Evolutionary conservation across 306 rosid species (phyloP).

Genomic region (Psophocarpus tetragonolobus): DNA sequence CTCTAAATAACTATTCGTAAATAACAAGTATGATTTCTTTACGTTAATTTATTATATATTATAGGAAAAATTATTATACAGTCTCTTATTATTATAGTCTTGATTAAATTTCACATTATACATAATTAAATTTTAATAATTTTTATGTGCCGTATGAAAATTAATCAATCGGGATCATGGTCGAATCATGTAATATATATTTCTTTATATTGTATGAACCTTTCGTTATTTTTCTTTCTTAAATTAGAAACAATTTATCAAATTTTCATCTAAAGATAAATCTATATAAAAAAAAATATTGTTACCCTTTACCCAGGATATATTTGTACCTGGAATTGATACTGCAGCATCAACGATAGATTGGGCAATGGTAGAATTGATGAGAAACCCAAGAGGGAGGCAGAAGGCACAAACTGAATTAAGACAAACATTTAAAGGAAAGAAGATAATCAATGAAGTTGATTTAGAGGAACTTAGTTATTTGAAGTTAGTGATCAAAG

Average conservation of each 20-base stretch:
- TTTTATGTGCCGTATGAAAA: too few species aligned
- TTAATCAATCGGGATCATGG: too few species aligned
- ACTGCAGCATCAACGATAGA: neutral
- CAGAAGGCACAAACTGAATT: neutral
- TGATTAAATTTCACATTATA: too few species aligned
- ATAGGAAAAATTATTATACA: too few species aligned
- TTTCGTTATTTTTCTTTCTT: too few species aligned
- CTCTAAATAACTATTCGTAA: too few species aligned
- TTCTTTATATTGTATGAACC: too few species aligned
- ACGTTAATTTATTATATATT: too few species aligned
- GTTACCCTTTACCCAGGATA: neutral
- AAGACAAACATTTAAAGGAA: conserved; percentile 12
- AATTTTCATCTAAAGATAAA: neutral
- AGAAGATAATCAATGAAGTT: neutral
- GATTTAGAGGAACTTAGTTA: conserved; percentile 4
- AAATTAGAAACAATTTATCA: neutral
- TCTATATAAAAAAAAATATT: neutral
- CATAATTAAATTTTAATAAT: too few species aligned
- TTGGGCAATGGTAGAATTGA: conserved; percentile 16
- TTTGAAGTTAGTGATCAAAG: conserved; percentile 11
- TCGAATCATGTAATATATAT: too few species aligned
- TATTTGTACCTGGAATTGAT: conserved; percentile 8
- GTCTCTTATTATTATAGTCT: too few species aligned
- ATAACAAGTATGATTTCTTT: too few species aligned
- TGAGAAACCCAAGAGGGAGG: conserved; percentile 14